Conservation (phyloP, 139 green algal genomes). For the Diplosphaera chodatii region DNA sequence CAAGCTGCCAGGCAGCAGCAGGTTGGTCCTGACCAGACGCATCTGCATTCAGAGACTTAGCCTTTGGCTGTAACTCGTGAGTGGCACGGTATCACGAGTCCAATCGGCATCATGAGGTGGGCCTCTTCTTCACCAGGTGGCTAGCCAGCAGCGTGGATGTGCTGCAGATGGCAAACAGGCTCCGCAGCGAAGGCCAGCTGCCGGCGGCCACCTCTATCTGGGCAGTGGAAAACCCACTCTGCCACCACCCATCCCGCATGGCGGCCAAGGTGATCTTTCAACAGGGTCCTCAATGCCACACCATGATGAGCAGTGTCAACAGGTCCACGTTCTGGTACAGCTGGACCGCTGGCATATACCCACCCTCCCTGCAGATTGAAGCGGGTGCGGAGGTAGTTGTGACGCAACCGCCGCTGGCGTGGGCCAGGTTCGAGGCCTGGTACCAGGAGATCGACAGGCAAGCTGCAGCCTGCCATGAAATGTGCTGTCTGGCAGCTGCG, state of each 20-base stretch:
- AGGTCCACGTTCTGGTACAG: no score
- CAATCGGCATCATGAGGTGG: no score
- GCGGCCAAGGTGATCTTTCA: conserved; percentile 32
- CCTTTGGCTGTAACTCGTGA: no score
- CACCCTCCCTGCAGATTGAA: conserved; percentile 33
- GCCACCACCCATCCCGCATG: conserved; percentile 20
- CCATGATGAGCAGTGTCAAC: no score
- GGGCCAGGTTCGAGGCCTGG: conserved; percentile 44
- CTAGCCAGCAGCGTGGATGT: conserved; percentile 37
- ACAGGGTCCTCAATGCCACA: no score
- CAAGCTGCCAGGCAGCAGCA: conserved; percentile 18
- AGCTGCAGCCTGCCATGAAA: no score
- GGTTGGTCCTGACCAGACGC: no score
- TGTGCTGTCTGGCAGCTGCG: neutral
- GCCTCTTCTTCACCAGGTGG: conserved; percentile 11
- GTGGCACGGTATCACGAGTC: no score
- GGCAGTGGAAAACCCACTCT: conserved; percentile 70
- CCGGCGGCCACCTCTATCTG: conserved; percentile 40
- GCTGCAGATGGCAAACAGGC: conserved; percentile 27
- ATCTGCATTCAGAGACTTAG: no score
- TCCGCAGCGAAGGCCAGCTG: conserved; percentile 33
- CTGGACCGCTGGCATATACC: neutral
- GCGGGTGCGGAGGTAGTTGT: conserved; percentile 55
- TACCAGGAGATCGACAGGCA: conserved; percentile 30
- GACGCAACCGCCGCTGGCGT: conserved; percentile 68